Evolutionary conservation across 1,139 yeast species (phyloP).

Genomic region (Geotrichum aggregatum): DNA sequence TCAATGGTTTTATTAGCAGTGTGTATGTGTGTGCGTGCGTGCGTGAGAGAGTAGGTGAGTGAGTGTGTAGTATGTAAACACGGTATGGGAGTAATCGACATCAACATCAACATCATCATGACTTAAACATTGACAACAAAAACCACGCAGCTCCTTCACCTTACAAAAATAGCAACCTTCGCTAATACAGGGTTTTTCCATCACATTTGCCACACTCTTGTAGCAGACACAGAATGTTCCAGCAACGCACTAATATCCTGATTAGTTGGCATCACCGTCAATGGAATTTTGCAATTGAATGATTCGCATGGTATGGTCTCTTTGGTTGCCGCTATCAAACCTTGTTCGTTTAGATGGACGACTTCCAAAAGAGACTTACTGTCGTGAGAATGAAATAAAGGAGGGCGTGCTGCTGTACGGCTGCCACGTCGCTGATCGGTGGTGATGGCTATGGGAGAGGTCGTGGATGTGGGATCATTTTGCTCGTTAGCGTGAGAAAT

Average conservation of each 20-base stretch:
- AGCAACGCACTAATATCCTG: conserved; percentile 34
- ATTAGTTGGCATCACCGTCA: conserved; percentile 34
- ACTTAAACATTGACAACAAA: too few relatives aligned
- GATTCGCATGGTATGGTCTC: conserved; percentile 33
- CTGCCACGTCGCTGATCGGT: background rate
- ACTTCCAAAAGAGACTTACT: conserved; percentile 17
- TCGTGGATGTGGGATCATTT: background rate
- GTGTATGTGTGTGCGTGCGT: too few relatives aligned
- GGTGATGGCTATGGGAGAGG: background rate
- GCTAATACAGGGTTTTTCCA: too few relatives aligned
- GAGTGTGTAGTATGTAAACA: too few relatives aligned
- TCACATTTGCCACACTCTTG: conserved; percentile 16
- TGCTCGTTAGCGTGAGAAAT: background rate
- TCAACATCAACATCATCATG: too few relatives aligned
- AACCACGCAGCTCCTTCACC: too few relatives aligned
- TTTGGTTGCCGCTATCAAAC: conserved; percentile 28
- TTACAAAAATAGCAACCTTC: too few relatives aligned
- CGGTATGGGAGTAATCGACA: too few relatives aligned
- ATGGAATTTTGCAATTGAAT: conserved; percentile 37
- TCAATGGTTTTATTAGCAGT: too few relatives aligned
- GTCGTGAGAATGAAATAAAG: conserved; percentile 10
- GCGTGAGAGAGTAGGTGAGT: too few relatives aligned
- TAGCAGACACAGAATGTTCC: conserved; percentile 25
- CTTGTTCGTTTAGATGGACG: conserved; percentile 23
- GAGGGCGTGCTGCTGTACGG: background rate